Evolutionary conservation across 768 basidiomycete genomes (phyloP).

Genomic region (Scleroderma citrinum): DNA sequence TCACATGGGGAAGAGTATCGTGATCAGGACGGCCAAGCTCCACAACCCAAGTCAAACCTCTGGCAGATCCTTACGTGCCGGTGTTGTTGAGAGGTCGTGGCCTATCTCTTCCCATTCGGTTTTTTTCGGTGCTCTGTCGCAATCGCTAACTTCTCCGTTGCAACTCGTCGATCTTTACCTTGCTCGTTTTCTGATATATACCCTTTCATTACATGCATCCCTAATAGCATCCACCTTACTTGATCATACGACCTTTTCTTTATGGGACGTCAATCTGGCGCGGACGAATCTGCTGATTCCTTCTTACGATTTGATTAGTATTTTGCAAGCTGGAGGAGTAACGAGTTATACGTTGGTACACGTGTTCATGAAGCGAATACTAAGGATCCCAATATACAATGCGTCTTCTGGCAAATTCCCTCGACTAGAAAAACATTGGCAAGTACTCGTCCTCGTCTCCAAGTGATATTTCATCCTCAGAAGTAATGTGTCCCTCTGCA

Average conservation of each 20-base stretch:
- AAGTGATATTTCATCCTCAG: neutral
- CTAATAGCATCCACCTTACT: conserved; percentile 30
- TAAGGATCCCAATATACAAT: neutral
- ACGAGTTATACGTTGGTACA: conserved; percentile 11
- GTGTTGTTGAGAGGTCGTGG: conserved; percentile 46
- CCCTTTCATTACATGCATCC: conserved; percentile 28
- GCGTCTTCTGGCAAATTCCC: neutral
- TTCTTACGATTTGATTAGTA: conserved; percentile 27
- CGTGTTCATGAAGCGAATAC: conserved; percentile 9
- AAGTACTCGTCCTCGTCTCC: neutral
- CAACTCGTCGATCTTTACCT: conserved; percentile 31
- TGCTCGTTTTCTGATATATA: conserved; percentile 33
- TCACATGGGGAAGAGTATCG: conserved; percentile 55
- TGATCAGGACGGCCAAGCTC: conserved; percentile 51
- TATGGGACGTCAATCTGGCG: conserved; percentile 19
- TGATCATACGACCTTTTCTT: conserved; percentile 27
- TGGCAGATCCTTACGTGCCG: conserved; percentile 74
- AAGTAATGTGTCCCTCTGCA: neutral
- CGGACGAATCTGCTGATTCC: conserved; percentile 19
- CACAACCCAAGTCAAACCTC: conserved; percentile 47
- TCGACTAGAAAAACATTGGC: neutral
- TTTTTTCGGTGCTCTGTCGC: conserved; percentile 16
- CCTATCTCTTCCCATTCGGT: conserved; percentile 11
- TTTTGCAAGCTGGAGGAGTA: conserved; percentile 25
- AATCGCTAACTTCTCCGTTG: conserved; percentile 21